Evolutionary conservation across 345 rosid species (phyloP), one percentile per base, ranked within the genome.

Genomic region (Melaleuca quinquenervia): DNA sequence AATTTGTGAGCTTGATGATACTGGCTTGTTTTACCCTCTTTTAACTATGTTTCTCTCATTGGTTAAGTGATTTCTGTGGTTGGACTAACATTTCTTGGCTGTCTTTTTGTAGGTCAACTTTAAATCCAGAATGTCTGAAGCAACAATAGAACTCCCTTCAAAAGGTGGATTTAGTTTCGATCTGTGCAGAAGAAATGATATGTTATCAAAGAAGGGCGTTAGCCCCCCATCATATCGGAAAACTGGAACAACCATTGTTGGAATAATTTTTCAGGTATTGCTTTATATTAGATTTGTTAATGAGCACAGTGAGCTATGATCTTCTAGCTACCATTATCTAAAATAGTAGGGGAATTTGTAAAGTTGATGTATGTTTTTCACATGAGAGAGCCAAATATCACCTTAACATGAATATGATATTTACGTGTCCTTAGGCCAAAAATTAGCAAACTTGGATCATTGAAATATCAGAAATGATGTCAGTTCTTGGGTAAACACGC

Each of bases 231-330:
- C 96, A 22, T 96, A 56, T 54, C 88, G 95, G 26, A 97, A 96
- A 91, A 97, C 99, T 0, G 99, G 99, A 83, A 97, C 99, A 24
- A 97, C 99, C 55, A 97, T 97, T 84, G 99, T 97, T 85, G 98
- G 98, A 51, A 87, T 97, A 82, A 89, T 95, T 84, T 96, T 92
- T 83, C 89, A 84, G 98, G 99, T 97, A 83, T 82, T 54, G 27
- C 44, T 49, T 32, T 64, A 3, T 32, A 3, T 64, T 64, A 64
- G 45, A 64, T 64, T 64, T 36, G 24, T 36, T 64, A 1, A 64
- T 64, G 24, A 64, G 45, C 22, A 5, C 12, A 32, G 78, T 41
- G 48, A 48, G 54, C 83, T 27, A 52, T 64, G 45, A 32, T 64
- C 24, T 64, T 64, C 45, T 64, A 32, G 12, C 48, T 64, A 32